Base-by-base conservation (phyloP, 345 rosid species). In the Citrus unshiu region DNA sequence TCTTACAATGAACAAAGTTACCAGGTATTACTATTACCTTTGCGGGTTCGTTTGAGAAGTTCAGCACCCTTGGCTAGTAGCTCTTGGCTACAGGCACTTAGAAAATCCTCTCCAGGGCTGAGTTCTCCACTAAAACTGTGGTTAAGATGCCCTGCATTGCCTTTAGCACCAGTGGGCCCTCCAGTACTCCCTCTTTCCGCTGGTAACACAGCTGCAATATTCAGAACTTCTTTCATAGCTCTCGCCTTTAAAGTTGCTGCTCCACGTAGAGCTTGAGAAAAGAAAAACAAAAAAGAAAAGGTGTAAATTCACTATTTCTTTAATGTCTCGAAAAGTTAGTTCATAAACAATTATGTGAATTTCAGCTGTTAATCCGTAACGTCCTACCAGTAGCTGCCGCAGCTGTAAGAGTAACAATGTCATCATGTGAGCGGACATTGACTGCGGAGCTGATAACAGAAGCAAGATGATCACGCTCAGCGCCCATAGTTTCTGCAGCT, bases 211-310 rank as follows among this genome's bases (percentile, higher is more conserved):
- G 98, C 81, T 21, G 98, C 91, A 51, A 93, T 83, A 74, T 90
- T 95, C 91, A 93, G 79, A 16, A 89, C 96, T 77, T 93, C 99
- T 83, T 96, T 93, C 64, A 83, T 70, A 7, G 98, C 94, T 83
- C 98, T 90, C 57, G 97, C 99, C 86, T 93, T 96, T 77, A 96
- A 76, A 3, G 99, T 92, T 21, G 97, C 97, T 32, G 99, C 98
- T 73, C 97, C 99, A 6, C 99, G 89, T 57, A 94, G 90, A 81
- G 98, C 99, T 90, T 87, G 18, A 83, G 22, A 2, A 39, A 39
- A 39, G 9, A 39, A 39, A 39, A 39, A 8, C 43, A 39, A 9
- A 39, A 39, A 37, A 61, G 75, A 5, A 13, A 58, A 2, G 18
- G 43, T 37, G 70, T n/a, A 34, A 58, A 39, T 18, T 70, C 32